Base-by-base conservation (phyloP, 2,329 filamentous ascomycete genomes). In the Cladophialophora exuberans region DNA sequence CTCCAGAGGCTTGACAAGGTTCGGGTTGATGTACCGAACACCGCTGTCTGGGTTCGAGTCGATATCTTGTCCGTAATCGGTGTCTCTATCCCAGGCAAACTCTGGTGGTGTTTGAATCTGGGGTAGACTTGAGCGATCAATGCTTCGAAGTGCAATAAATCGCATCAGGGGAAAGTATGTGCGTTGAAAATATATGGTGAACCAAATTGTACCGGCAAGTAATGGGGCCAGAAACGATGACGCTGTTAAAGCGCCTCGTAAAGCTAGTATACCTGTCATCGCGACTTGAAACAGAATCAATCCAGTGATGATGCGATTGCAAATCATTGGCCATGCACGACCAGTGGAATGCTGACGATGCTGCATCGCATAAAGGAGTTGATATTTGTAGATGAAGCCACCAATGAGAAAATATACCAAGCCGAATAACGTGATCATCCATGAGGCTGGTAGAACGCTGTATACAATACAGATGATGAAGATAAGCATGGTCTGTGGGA, bases 381-480 rank as follows among this genome's bases (percentile, higher is more conserved):
- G 95, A 73, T 99, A 99, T 71, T 97, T 97, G 81, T 96, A 95
- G 26, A 90, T 89, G 68, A 93, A 93, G 70, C 90, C 88, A 17
- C 91, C 91, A 11, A 96, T 82, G 17, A 53, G 49, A 65, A 95
- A 96, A 72, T 95, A 99, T 10, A 90, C 76, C 44, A 93, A 76
- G 3, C 76, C 94, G 44, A 93, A 86, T 7, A 92, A 78, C 13
- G 96, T 82, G 10, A 97, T 88, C 49, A 88, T 79, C 75, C 87
- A 95, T 0, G 92, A 94, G 44, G 82, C 81, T 1, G 84, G 85
- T 10, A 97, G 79, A 15, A 96, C 86, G 67, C 90, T 95, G 78
- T 99, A 99, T 5, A 97, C 92, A 35, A 96, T 81, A 67, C 94
- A 97, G 25, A 99, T 88, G 66, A 97, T 95, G 73, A 97, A 93